Evolutionary conservation across 202 grass and related monocot species (phyloP).

Genomic region (Setaria italica): DNA sequence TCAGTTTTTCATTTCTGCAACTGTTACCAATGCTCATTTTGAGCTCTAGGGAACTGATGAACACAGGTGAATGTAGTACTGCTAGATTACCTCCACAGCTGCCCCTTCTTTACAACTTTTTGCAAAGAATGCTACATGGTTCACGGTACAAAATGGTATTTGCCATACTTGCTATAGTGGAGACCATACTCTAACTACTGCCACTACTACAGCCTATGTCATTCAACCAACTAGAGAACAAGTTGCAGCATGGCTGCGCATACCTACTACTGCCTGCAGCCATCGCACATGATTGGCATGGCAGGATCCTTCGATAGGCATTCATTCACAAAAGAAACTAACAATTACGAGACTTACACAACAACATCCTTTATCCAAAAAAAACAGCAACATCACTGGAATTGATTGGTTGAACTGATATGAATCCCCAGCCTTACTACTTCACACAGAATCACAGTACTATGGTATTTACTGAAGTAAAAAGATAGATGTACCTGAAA

Average conservation of each 20-base stretch:
- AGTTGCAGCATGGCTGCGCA: background rate
- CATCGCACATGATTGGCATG: background rate
- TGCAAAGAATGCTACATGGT: background rate
- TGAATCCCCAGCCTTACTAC: background rate
- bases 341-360: background rate
- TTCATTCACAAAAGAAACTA: background rate
- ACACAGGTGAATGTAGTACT: background rate
- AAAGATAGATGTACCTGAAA: conserved; percentile 66
- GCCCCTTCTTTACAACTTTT: background rate
- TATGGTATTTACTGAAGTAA: conserved; percentile 25
- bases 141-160: background rate
- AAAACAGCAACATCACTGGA: background rate
- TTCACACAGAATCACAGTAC: background rate
- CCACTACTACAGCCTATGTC: background rate
- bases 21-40: background rate
- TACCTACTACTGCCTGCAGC: background rate
- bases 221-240: background rate
- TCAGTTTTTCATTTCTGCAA: conserved; percentile 17
- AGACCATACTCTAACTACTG: background rate
- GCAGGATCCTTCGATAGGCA: background rate
- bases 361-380: background rate
- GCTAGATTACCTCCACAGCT: background rate
- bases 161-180: background rate
- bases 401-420: conserved; percentile 33
- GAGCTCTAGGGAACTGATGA: background rate